A percentile compares a stretch with the other conserved stretches of the same genome.
These are phyloP conservation scores for Talaromyces adpressus DNA, from an alignment of 495 filamentous ascomycete genomes.

Conservation along the genomic window DNA sequence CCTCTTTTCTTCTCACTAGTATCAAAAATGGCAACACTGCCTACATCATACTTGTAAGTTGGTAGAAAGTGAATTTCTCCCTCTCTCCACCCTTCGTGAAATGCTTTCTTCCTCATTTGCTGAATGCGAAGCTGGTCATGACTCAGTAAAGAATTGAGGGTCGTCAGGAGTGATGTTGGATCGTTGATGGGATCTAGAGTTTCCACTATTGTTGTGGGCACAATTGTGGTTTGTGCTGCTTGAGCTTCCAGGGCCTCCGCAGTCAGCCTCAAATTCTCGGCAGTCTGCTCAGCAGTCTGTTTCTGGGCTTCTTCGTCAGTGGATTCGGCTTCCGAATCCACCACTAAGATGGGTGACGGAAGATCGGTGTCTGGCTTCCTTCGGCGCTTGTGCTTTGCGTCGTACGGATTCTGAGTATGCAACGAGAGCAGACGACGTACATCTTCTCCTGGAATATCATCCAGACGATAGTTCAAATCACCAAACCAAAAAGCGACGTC, in stretches of 20 bases:
- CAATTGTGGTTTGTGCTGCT: background rate
- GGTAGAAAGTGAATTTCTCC: slow-evolving; percentile 84
- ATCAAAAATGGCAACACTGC: slow-evolving; percentile 89
- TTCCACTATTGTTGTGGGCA: slow-evolving; percentile 3
- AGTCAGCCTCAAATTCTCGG: background rate
- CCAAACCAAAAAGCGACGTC: slow-evolving; percentile 96
- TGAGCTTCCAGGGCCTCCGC: background rate
- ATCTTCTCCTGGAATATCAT: slow-evolving; percentile 82
- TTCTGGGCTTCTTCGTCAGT: background rate
- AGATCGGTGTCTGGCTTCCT: slow-evolving; percentile 29
- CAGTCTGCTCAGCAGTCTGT: slow-evolving; percentile 7
- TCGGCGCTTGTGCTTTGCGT: slow-evolving; percentile 24
- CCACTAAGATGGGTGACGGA: slow-evolving; percentile 5
- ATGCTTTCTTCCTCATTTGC: slow-evolving; percentile 65
- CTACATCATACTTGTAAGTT: slow-evolving; percentile 94
- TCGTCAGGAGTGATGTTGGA: slow-evolving; percentile 70
- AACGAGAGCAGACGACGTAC: slow-evolving; percentile 78
- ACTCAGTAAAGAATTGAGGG: slow-evolving; percentile 72
- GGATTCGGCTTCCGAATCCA: slow-evolving; percentile 5
- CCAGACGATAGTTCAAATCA: slow-evolving; percentile 91
- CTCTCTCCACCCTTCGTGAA: slow-evolving; percentile 88
- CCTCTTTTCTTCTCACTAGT: slow-evolving; percentile 87
- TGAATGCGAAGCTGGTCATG: slow-evolving; percentile 84
- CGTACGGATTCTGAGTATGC: slow-evolving; percentile 74
- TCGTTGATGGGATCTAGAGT: slow-evolving; percentile 42